phyloP scores from a whole-genome alignment of 2,329 filamentous ascomycete species.

The Aspergillus fumigatiaffinis region DNA sequence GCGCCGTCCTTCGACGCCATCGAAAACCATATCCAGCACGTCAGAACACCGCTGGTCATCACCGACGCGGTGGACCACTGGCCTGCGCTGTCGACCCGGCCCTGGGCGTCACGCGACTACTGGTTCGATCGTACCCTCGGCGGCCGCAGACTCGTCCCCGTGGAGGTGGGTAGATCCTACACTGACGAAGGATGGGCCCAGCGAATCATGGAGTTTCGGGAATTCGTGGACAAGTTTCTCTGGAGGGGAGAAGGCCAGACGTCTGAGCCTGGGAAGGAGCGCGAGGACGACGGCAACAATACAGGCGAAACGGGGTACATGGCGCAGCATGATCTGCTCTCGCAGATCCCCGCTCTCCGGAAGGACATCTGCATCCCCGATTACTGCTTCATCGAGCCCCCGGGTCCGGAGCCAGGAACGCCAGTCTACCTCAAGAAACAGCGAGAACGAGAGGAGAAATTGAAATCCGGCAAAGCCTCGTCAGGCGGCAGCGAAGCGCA shows the following conservation, averaged over 20 bases:
- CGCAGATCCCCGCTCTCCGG: conserved; percentile 72
- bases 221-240: conserved; percentile 66
- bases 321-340: conserved; percentile 84
- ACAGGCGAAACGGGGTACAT: conserved; percentile 64
- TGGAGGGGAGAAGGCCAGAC: conserved; percentile 17
- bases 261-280: neutral
- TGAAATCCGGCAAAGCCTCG: conserved; percentile 29
- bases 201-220: conserved; percentile 67
- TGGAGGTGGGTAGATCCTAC: conserved; percentile 84
- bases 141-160: conserved; percentile 75
- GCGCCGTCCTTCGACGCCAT: conserved; percentile 57
- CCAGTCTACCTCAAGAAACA: conserved; percentile 41
- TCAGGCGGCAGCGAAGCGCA: conserved; percentile 20
- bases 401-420: conserved; percentile 49
- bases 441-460: conserved; percentile 18
- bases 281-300: conserved; percentile 8
- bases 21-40: conserved; percentile 54
- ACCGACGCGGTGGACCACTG: conserved; percentile 63
- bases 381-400: conserved; percentile 72
- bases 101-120: conserved; percentile 73
- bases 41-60: conserved; percentile 63
- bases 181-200: conserved; percentile 84
- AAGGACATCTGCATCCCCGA: conserved; percentile 78
- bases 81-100: conserved; percentile 66
- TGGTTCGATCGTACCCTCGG: conserved; percentile 69